These are phyloP conservation scores for Phytopythium ostracodes DNA, from an alignment of 352 stramenopile species.

Conservation along the genomic window DNA sequence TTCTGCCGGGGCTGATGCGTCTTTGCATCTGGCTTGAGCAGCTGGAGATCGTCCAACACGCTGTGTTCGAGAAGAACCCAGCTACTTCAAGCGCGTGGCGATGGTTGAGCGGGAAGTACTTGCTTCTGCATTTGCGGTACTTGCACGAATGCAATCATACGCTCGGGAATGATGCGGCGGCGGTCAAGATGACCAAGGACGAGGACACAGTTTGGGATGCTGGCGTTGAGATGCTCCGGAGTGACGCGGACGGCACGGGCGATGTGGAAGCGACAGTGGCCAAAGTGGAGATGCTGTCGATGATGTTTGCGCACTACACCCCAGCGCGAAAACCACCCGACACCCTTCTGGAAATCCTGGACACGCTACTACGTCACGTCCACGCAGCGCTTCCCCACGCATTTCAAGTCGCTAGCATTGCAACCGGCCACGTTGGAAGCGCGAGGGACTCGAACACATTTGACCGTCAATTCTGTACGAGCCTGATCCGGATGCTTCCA, in stretches of 20 bases:
- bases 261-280: slow-evolving; percentile 16
- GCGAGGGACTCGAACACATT: slow-evolving; percentile 9
- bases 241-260: not conserved
- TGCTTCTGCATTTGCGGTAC: slow-evolving; percentile 40
- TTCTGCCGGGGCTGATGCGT: slow-evolving; percentile 48
- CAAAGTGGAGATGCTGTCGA: slow-evolving; percentile 25
- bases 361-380: slow-evolving; percentile 16
- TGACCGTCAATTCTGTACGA: slow-evolving; percentile 53
- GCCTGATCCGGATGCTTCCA: slow-evolving; percentile 40
- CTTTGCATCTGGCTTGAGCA: slow-evolving; percentile 48
- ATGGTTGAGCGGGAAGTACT: slow-evolving; percentile 34
- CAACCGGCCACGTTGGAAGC: not conserved
- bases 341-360: slow-evolving; percentile 14
- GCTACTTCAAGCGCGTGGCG: slow-evolving; percentile 11
- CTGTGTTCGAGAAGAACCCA: not conserved
- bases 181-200: not conserved
- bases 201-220: slow-evolving; percentile 15
- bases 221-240: not conserved
- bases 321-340: not conserved
- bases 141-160: slow-evolving; percentile 19
- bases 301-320: slow-evolving; percentile 17
- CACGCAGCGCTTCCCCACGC: slow-evolving; percentile 15
- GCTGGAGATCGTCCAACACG: slow-evolving; percentile 15
- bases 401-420: not conserved
- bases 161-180: not conserved